These are phyloP conservation scores for Boletus holoroseus DNA, from an alignment of 1,284 basidiomycete genomes.

Conservation along the genomic window DNA sequence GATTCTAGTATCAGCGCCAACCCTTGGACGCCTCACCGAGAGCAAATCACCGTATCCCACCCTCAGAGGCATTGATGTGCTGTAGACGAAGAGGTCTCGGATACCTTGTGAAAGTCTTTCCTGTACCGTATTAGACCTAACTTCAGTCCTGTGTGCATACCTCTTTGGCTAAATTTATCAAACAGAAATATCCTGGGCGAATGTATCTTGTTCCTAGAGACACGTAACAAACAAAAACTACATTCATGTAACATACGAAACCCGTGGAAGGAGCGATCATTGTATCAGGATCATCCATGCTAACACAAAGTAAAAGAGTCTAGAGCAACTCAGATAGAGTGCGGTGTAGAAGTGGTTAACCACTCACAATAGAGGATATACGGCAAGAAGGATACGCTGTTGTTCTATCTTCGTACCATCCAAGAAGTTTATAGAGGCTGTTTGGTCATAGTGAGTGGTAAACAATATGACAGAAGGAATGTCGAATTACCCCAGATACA, in stretches of 20 bases:
- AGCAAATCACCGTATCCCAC: conserved; percentile 29
- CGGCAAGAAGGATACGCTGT: conserved; percentile 81
- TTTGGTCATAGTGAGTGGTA: conserved; percentile 8
- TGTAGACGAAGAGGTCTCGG: neutral
- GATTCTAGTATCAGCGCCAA: conserved; percentile 1
- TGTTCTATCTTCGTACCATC: conserved; percentile 89
- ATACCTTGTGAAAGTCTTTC: neutral
- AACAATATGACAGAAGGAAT: neutral
- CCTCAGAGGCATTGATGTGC: conserved; percentile 24
- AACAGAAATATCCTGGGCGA: neutral
- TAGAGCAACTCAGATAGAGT: conserved; percentile 28
- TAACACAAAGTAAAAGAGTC: conserved; percentile 78
- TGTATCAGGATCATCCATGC: conserved; percentile 96
- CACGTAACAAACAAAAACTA: conserved; percentile 13
- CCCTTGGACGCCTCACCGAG: neutral
- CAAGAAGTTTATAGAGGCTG: conserved; percentile 90
- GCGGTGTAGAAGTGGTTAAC: neutral
- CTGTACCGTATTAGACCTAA: too few relatives aligned
- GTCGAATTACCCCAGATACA: conserved; percentile 81
- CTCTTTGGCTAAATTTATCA: neutral
- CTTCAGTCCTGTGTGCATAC: neutral
- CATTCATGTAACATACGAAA: conserved; percentile 12
- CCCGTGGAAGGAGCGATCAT: conserved; percentile 30
- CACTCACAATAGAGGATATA: conserved; percentile 80
- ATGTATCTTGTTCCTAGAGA: neutral